Conservation (phyloP, 140 eudicot species). For the Senecio squalidus region DNA sequence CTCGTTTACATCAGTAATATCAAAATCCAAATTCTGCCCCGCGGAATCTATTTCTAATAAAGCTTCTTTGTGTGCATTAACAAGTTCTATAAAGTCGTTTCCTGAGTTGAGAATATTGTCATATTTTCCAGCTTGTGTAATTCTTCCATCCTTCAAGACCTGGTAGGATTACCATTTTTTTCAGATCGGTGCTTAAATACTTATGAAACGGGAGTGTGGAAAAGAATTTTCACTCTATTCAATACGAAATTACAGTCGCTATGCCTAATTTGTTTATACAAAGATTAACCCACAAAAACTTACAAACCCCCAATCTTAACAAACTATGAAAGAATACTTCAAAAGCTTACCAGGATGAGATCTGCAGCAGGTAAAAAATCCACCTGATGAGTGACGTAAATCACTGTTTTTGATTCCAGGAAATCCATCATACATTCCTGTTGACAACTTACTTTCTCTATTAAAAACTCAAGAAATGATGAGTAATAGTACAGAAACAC, state of each 20-base stretch:
- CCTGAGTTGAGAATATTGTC: conserved; percentile 56
- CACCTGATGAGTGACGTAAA: conserved; percentile 89
- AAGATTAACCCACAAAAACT: too few relatives aligned
- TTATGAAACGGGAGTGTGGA: neutral
- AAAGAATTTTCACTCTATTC: too few relatives aligned
- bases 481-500: neutral
- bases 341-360: conserved; percentile 60
- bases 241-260: too few relatives aligned
- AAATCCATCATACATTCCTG: conserved; percentile 74
- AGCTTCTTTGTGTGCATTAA: conserved; percentile 83
- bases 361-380: conserved; percentile 88
- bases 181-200: neutral
- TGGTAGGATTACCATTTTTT: conserved; percentile 15
- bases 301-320: too few relatives aligned
- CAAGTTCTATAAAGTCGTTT: conserved; percentile 73
- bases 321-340: neutral
- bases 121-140: conserved; percentile 81
- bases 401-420: conserved; percentile 61
- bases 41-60: conserved; percentile 53
- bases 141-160: conserved; percentile 85
- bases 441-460: neutral
- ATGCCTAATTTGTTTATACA: too few relatives aligned
- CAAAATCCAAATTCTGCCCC: conserved; percentile 8
- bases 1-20: conserved; percentile 1
- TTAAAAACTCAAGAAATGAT: neutral